Evolutionary conservation across 352 stramenopile genomes (phyloP).

Genomic region (Phytophthora citricola): DNA sequence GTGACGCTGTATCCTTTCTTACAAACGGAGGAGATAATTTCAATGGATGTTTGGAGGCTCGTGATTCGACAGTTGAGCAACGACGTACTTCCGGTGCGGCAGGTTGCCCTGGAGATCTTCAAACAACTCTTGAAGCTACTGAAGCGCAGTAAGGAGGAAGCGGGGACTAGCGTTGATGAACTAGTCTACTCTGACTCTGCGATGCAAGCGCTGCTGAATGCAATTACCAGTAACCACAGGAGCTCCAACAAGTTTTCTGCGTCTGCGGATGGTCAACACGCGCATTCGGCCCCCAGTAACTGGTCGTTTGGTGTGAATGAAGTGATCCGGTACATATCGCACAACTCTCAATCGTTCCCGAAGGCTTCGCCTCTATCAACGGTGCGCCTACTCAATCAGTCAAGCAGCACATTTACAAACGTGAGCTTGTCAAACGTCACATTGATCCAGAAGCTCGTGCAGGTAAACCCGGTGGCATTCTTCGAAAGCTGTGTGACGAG

Average conservation of each 20-base stretch:
- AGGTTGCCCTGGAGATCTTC: constrained; percentile 60
- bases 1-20: constrained; percentile 72
- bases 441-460: constrained; percentile 57
- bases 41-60: constrained; percentile 56
- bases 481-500: constrained; percentile 32
- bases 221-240: constrained; percentile 69
- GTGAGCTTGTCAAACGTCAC: constrained; percentile 47
- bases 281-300: constrained; percentile 66
- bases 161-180: constrained; percentile 21
- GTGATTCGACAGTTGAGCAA: constrained; percentile 57
- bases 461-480: constrained; percentile 48
- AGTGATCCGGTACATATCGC: constrained; percentile 59
- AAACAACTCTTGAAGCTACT: constrained; percentile 58
- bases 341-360: constrained; percentile 50
- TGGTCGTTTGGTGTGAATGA: constrained; percentile 84
- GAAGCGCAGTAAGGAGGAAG: constrained; percentile 32
- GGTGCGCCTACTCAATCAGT: constrained; percentile 63
- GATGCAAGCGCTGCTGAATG: constrained; percentile 46
- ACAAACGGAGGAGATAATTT: constrained; percentile 49
- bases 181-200: constrained; percentile 59
- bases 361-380: constrained; percentile 58
- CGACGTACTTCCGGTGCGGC: constrained; percentile 72
- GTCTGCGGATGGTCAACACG: constrained; percentile 75
- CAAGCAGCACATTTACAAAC: constrained; percentile 42
- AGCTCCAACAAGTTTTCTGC: constrained; percentile 64